phyloP scores from a whole-genome alignment of 116 monocot genomes.

The Iris pallida region DNA sequence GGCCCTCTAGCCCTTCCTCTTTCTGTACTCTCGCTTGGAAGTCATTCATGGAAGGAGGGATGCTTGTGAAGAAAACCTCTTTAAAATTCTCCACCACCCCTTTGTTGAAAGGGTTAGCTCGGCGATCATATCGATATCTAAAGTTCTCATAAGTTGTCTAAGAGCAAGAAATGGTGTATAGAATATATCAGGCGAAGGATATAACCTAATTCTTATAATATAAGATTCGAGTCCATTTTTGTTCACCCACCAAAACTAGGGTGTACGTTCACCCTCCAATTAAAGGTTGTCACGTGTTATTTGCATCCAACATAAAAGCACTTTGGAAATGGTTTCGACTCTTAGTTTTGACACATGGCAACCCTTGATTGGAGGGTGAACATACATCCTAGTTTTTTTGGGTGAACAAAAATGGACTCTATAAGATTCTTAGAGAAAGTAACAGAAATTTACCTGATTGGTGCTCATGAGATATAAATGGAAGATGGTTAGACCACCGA shows the following conservation, averaged over 20 bases:
- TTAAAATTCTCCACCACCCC: conserved; percentile 61
- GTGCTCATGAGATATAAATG: conserved; percentile 71
- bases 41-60: conserved; percentile 69
- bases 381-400: no score
- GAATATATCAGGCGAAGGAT: neutral
- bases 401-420: no score
- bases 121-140: conserved; percentile 69
- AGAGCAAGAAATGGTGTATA: neutral
- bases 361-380: no score
- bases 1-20: conserved; percentile 24
- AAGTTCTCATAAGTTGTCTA: conserved; percentile 94
- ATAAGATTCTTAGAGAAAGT: neutral
- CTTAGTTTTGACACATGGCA: no score
- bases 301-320: no score
- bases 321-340: no score
- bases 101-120: conserved; percentile 63
- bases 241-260: no score
- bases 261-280: no score
- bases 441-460: conserved; percentile 47
- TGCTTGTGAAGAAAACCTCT: conserved; percentile 62
- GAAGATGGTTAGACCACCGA: conserved; percentile 65
- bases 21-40: conserved; percentile 38
- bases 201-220: neutral
- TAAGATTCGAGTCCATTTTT: no score
- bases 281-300: no score